Base-by-base conservation (phyloP, 2,329 filamentous ascomycete species). In the Falciphora oryzae region DNA sequence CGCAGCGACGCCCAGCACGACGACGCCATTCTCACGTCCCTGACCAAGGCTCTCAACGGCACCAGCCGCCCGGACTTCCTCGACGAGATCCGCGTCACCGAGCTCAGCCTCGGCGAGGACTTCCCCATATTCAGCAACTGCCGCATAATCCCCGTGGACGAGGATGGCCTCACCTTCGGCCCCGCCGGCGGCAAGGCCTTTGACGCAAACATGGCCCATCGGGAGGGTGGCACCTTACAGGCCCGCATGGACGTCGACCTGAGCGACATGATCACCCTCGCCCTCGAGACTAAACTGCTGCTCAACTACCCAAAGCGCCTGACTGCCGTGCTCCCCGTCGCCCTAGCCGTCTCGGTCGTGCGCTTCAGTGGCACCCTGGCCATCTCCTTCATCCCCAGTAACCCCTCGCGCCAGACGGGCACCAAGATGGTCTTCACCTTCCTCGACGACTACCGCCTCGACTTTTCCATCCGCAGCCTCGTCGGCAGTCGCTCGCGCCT, bases 91-190 rank as follows among this genome's bases (percentile, higher is more conserved):
- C 89, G 89, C 31, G 91, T 99, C 64, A 97, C 93, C 2, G 94
- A 99, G 77, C 87, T 99, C 66, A 96, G 90, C 62, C 81, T 99
- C 5, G 95, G 95, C 35, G 95, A 99, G 71, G 95, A 99, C 71
- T 99, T 98, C 69, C 95, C 95, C 32, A 99, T 99, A 63, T 96
- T 99, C 76, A 97, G 93, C 80, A 99, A 99, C 76, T 98, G 95
- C 73, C 88, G 95, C 66, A 90, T 99, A 64, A 97, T 97, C 66
- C 92, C 93, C 2, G 91, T 97, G 0, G 89, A 92, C 71, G 91
- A 94, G 70, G 89, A 93, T 75, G 90, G 89, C 1, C 76, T 88
- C 50, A 82, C 79, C 59, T 78, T 89, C 50, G 82, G 62, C 2
- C 62, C 60, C 32, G 60, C 78, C 65, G 75, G 75, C 31, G 79